Percentiles rank a stretch among this genome's conserved stretches.
Conservation (phyloP, 176 grass and related monocot species). For the Panicum miliaceum region DNA sequence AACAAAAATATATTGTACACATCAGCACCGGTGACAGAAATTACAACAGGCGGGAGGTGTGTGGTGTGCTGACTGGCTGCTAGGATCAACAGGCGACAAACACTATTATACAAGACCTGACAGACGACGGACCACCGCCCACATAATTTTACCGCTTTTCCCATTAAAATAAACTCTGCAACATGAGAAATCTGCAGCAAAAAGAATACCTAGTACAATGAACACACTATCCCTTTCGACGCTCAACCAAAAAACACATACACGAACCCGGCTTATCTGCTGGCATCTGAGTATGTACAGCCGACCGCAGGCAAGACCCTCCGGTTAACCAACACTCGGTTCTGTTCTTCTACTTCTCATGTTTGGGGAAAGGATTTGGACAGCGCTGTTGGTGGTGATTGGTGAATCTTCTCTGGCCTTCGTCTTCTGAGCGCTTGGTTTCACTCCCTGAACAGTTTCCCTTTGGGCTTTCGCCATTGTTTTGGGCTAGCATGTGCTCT, state of each 20-base stretch:
- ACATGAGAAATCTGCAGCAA: conserved; percentile 46
- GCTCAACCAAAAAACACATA: conserved; percentile 45
- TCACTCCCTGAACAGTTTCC: conserved; percentile 25
- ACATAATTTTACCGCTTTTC: conserved; percentile 29
- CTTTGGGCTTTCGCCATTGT: not conserved
- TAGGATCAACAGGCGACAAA: conserved; percentile 7
- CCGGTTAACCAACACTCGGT: not conserved
- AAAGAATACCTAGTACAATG: conserved; percentile 77
- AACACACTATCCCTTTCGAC: conserved; percentile 33
- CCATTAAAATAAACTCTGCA: conserved; percentile 36
- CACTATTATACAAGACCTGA: conserved; percentile 43
- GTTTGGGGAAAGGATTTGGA: conserved; percentile 30
- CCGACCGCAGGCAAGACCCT: conserved; percentile 44
- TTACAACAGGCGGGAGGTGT: conserved; percentile 41
- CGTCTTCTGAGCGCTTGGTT: not conserved
- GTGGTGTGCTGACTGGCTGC: not conserved
- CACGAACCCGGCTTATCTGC: conserved; percentile 39
- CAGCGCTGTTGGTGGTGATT: conserved; percentile 28
- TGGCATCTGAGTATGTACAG: conserved; percentile 65
- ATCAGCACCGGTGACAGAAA: conserved; percentile 34
- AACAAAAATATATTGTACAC: conserved; percentile 41
- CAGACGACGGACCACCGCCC: not conserved
- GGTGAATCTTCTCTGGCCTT: conserved; percentile 24
- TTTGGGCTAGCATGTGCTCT: conserved; percentile 29
- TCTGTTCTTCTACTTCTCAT: conserved; percentile 48